A percentile compares a stretch with the other conserved stretches of the same genome.
Evolutionary conservation across 2,329 filamentous ascomycete genomes (phyloP).

Genomic region (Pseudopyricularia cyperi): DNA sequence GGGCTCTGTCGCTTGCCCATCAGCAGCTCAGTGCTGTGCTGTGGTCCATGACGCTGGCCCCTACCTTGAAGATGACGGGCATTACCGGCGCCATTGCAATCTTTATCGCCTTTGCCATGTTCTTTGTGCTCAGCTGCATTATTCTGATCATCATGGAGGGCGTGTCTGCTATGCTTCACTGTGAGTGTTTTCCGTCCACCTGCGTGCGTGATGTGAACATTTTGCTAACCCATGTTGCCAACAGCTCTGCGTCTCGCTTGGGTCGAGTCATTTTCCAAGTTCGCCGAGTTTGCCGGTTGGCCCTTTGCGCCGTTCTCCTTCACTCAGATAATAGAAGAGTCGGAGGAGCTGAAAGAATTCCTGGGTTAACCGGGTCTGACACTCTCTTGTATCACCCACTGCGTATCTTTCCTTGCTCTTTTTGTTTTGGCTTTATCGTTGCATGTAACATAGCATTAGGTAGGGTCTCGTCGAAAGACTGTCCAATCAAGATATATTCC

Average conservation of each 20-base stretch:
- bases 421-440: constrained; percentile 2
- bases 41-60: constrained; percentile 88
- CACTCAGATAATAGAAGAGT: constrained; percentile 70
- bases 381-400: not conserved
- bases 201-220: too few relatives aligned
- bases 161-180: constrained; percentile 87
- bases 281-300: constrained; percentile 82
- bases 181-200: constrained; percentile 9
- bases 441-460: not conserved
- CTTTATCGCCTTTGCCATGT: constrained; percentile 71
- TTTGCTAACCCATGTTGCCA: not conserved
- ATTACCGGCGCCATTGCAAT: constrained; percentile 64
- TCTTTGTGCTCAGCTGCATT: constrained; percentile 63
- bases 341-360: constrained; percentile 48
- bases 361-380: constrained; percentile 23
- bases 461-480: not conserved
- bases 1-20: constrained; percentile 93
- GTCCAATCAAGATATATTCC: not conserved
- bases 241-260: constrained; percentile 66
- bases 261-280: constrained; percentile 97
- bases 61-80: constrained; percentile 56
- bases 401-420: constrained; percentile 3
- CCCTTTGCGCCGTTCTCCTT: constrained; percentile 87
- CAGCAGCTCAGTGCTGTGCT: constrained; percentile 92
- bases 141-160: constrained; percentile 91